A percentile compares a stretch with the other conserved stretches of the same genome.
These are phyloP conservation scores for Phlebiopsis flavidoalba DNA, from an alignment of 768 basidiomycete species.

Conservation along the genomic window DNA sequence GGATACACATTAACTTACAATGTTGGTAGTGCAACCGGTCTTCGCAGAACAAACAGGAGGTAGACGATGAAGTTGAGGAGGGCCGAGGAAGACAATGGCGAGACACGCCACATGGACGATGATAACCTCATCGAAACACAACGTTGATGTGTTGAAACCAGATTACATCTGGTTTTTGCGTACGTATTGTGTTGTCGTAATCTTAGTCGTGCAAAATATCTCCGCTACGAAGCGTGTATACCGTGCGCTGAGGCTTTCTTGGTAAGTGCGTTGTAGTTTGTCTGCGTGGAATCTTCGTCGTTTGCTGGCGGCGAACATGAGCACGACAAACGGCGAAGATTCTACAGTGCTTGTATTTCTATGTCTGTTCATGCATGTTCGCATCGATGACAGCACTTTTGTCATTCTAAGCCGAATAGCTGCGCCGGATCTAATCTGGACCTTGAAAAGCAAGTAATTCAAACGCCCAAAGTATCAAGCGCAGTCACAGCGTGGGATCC, in stretches of 20 bases:
- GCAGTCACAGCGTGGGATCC: not conserved
- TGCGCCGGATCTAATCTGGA: not conserved
- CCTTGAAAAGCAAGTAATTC: not conserved
- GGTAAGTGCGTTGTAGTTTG: not conserved
- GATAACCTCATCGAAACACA: slow-evolving; percentile 10
- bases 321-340: not conserved
- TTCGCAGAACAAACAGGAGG: not conserved
- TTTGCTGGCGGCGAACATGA: not conserved
- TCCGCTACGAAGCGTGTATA: not conserved
- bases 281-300: not conserved
- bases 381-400: not conserved
- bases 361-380: too few species aligned
- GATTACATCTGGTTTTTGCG: not conserved
- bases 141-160: not conserved
- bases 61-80: slow-evolving; percentile 22
- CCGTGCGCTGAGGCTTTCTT: not conserved
- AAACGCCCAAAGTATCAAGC: not conserved
- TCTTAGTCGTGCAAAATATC: too few species aligned
- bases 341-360: too few species aligned
- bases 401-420: not conserved
- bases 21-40: slow-evolving; percentile 8
- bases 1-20: not conserved
- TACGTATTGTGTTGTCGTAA: not conserved
- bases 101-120: slow-evolving; percentile 1
- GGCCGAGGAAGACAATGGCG: slow-evolving; percentile 22